Base-by-base conservation (phyloP, 768 basidiomycete genomes). In the Krasilnikovozyma curviuscula region DNA sequence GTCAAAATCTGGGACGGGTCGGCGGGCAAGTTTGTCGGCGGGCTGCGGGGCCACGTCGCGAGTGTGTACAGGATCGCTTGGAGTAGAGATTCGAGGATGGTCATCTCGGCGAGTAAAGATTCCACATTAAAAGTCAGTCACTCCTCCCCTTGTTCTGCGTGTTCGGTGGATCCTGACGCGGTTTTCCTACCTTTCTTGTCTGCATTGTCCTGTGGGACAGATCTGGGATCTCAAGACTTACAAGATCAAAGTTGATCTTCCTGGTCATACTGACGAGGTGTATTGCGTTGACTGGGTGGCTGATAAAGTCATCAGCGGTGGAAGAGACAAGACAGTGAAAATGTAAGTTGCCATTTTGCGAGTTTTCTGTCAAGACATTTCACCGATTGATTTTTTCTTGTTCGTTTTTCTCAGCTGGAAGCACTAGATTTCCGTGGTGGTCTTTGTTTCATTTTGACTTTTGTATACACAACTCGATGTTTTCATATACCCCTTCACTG, bases 261-360 rank as follows among this genome's bases (percentile, higher is more conserved):
- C 88, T 0, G 91, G 91, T 18, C 91, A 98, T 62, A 83, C 81
- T 1, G 91, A 98, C 56, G 91, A 98, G 63, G 89, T 98, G 30
- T 97, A 95, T 66, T 95, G 91, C 59, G 91, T 98, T 14, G 91
- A 97, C 65, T 98, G 93, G 61, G 89, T 98, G 1, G 89, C 88
- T 1, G 91, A 98, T 68, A 98, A 98, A 64, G 74, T 95, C n/a
- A 86, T 93, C 55, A 91, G 85, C 60, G 91, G 89, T n/a, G 91
- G 91, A 13, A 69, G 81, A 37, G 91, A 97, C 66, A 75, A 77
- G 57, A 80, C 76, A 18, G 76, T 95, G 10, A 93, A 93, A 68
- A 95, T 97, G 84, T 93, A 60, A 56, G 83, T 68, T 16, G 18
- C 27, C 19, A 18, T n/a, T 18, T 7, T 10, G 7, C 19, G 14